Percentiles rank a stretch among this genome's conserved stretches.
Evolutionary conservation across 192 early-diverging fungal species (phyloP).

Genomic region (Helicostylum pulchrum): DNA sequence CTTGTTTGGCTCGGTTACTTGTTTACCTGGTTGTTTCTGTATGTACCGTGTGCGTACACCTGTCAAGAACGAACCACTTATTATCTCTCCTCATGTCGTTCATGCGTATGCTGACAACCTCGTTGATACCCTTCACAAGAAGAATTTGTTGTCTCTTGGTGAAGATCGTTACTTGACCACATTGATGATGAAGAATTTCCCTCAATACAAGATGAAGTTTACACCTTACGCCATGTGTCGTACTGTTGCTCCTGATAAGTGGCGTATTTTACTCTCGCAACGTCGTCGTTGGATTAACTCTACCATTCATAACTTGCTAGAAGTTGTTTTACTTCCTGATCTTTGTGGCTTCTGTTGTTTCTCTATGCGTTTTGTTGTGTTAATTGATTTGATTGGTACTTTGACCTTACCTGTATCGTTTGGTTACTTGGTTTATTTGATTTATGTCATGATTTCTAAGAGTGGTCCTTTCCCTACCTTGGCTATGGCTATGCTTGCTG

Average conservation of each 20-base stretch:
- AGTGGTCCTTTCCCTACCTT: constrained; percentile 71
- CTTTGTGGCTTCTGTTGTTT: constrained; percentile 97
- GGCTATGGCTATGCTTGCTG: constrained; percentile 75
- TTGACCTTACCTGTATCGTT: constrained; percentile 78
- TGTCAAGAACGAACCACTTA: constrained; percentile 67
- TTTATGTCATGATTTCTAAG: constrained; percentile 64
- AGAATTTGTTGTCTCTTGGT: constrained; percentile 93
- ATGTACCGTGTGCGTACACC: constrained; percentile 79
- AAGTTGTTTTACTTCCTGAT: constrained; percentile 80
- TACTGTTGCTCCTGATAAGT: constrained; percentile 90
- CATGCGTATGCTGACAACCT: constrained; percentile 85
- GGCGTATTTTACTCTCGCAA: constrained; percentile 88
- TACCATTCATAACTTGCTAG: constrained; percentile 93
- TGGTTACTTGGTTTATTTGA: constrained; percentile 74
- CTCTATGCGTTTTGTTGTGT: constrained; percentile 96
- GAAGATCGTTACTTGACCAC: constrained; percentile 98
- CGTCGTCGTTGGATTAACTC: constrained; percentile 99
- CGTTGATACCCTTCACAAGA: constrained; percentile 95
- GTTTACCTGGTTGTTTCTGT: constrained; percentile 82
- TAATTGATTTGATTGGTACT: constrained; percentile 86
- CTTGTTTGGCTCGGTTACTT: constrained; percentile 77
- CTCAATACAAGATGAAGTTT: constrained; percentile 90
- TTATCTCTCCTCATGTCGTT: constrained; percentile 78
- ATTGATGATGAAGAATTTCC: constrained; percentile 96
- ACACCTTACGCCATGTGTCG: constrained; percentile 85